Evolutionary conservation across 352 stramenopile species (phyloP), one percentile per base, ranked within the genome.

Genomic region (Aphanomyces euteiches): DNA sequence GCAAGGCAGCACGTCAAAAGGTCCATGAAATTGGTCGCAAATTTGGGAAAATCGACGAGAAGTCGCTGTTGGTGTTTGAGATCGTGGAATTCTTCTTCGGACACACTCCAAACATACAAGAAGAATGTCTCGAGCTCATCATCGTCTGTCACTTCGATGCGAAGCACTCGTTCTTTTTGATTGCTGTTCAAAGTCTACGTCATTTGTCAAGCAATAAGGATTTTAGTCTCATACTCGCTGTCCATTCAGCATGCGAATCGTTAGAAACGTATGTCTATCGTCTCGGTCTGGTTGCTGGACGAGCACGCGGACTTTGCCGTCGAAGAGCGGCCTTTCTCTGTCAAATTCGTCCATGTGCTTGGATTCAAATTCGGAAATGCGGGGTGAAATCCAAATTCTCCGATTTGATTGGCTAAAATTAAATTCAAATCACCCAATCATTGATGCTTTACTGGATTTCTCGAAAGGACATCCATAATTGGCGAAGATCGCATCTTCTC

Each of bases 31-130:
- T 98, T 96, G 59, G 75, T 76, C 7, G 94, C 87, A 72, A 98
- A 98, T 34, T 79, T 88, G 19, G 74, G 78, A 80, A 98, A 98
- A 77, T 98, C 94, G 53, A 98, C 92, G 6, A 98, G 82, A 41
- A 98, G 75, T 39, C 82, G 79, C 77, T 98, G 93, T 72, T 98
- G 92, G 66, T 91, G 80, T 79, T 98, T 98, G 4, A 98, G 77
- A 45, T 96, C 85, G 72, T 97, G 93, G 74, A 98, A 98, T 72
- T 98, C 91, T 73, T 96, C 90, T 73, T 98, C 94, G 28, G 88
- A 94, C 38, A 98, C 94, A 73, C 96, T 92, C 79, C 93, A 93
- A 13, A 94, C 79, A 72, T 95, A 97, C 54, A 98, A 73, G 72
- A 98, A 98, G 70, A 92, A 98, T 67, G 90, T 87, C 64, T 98